Evolutionary conservation across 2,329 filamentous ascomycete genomes (phyloP).

Genomic region (Ophiostoma sp.): DNA sequence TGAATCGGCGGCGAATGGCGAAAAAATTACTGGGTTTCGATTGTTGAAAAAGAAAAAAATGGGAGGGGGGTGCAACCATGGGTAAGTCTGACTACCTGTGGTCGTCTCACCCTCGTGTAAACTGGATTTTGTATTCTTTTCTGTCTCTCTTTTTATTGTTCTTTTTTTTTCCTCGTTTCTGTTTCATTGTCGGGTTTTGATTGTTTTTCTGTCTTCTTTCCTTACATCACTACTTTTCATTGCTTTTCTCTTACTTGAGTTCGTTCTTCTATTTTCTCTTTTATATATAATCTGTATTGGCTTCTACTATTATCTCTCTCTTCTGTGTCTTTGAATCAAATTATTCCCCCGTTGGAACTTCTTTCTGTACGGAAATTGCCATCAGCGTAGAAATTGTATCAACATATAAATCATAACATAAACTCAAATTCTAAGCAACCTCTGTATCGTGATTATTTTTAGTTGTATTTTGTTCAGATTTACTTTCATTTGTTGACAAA

Average conservation of each 20-base stretch:
- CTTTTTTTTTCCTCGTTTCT: neutral
- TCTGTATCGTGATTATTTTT: no score
- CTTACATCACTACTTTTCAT: neutral
- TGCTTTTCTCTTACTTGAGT: neutral
- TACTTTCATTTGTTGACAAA: no score
- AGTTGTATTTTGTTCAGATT: no score
- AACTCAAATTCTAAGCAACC: no score
- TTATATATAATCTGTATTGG: slow-evolving; percentile 23
- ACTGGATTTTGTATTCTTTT: slow-evolving; percentile 10
- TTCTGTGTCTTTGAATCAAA: neutral
- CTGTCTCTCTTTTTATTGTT: neutral
- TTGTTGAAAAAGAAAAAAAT: slow-evolving; percentile 4
- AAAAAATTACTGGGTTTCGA: neutral
- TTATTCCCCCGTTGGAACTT: neutral
- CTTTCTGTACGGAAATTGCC: no score
- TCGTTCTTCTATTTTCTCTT: neutral
- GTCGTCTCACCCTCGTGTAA: neutral
- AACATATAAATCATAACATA: no score
- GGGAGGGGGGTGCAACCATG: neutral
- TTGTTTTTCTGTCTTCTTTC: neutral
- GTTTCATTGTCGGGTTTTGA: slow-evolving; percentile 4
- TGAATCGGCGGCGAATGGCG: slow-evolving; percentile 6
- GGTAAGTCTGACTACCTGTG: neutral
- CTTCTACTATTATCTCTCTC: neutral
- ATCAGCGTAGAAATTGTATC: neutral